Base-by-base conservation (phyloP, 805 yeast genomes). In the Nakazawaea ishiwadae region DNA sequence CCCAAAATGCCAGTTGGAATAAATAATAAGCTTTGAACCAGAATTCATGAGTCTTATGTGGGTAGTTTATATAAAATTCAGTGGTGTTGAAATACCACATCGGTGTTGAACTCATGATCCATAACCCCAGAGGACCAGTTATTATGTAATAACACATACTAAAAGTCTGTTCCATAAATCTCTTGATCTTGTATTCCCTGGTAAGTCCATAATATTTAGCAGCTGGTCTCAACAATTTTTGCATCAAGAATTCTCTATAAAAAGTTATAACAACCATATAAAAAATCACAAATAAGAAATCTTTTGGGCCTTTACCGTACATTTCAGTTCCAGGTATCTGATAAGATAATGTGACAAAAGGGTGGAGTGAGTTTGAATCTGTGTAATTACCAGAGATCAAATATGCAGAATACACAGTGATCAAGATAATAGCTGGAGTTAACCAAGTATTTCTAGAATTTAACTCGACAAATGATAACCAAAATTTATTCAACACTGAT, bases 1-100 rank as follows among this genome's bases (percentile, higher is more conserved):
- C 80, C 99, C 99, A 93, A 63, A 88, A 93, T 4, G 97, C 84
- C 5, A 98, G 97, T 66, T 93, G 98, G 31, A 85, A 79, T 46
- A 93, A 68, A 60, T 93, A 93, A 58, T 84, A 93, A 11, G 79
- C 60, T 66, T 93, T 93, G 68, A 84, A 84, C 43, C 71, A 67
- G 46, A 67, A 72, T 43, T 75, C 82, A 55, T 84, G 85, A 26
- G 82, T 71, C 46, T 75, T 69, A 65, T 93, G 98, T 5, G 99
- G 99, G 60, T 83, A 91, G 19, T 75, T 66, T 45, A 60, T 72
- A 62, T 88, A 93, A 69, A 91, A 84, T 28, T 86, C 79, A 3
- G 78, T 69, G 3, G 97, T 93, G 58, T 85, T 75, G 63, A 93
- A 93, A 56, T 71, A 83, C 98, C 98, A 91, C 47, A 93, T 59